Evolutionary conservation across 2,329 filamentous ascomycete genomes (phyloP).

Genomic region (Xylaria sp.): DNA sequence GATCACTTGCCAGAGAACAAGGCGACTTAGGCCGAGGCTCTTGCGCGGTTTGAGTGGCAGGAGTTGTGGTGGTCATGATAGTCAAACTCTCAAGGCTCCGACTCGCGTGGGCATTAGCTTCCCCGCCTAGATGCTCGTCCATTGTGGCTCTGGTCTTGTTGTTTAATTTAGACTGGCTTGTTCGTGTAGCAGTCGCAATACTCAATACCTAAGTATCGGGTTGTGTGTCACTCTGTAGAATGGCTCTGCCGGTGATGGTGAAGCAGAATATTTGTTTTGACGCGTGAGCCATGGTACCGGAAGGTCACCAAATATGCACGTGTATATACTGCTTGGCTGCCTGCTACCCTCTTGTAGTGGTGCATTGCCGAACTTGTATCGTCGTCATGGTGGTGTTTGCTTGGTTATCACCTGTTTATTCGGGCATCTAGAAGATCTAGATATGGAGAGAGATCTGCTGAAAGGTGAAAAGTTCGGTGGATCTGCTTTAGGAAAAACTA

Average conservation of each 20-base stretch:
- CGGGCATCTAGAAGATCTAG: neutral
- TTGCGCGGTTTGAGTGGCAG: neutral
- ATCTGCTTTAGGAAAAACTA: too few relatives aligned
- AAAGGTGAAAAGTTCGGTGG: too few relatives aligned
- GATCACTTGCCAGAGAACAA: neutral
- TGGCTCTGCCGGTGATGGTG: neutral
- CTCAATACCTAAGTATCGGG: too few relatives aligned
- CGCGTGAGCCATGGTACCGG: neutral
- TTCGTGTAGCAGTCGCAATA: neutral
- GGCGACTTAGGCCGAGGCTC: neutral
- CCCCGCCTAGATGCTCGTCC: neutral
- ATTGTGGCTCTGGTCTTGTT: neutral
- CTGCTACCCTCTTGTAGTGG: neutral
- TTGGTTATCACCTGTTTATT: neutral
- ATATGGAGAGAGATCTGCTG: too few relatives aligned
- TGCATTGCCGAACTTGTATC: neutral
- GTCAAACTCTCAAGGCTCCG: neutral
- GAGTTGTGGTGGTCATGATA: neutral
- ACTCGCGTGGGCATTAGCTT: neutral
- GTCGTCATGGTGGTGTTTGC: neutral
- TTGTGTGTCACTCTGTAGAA: neutral
- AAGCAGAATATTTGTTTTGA: neutral
- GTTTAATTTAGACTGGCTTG: neutral
- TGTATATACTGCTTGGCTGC: too few relatives aligned
- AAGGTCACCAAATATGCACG: neutral